Evolutionary conservation across 306 rosid species (phyloP).

Genomic region (Fragaria nilgerrensis): DNA sequence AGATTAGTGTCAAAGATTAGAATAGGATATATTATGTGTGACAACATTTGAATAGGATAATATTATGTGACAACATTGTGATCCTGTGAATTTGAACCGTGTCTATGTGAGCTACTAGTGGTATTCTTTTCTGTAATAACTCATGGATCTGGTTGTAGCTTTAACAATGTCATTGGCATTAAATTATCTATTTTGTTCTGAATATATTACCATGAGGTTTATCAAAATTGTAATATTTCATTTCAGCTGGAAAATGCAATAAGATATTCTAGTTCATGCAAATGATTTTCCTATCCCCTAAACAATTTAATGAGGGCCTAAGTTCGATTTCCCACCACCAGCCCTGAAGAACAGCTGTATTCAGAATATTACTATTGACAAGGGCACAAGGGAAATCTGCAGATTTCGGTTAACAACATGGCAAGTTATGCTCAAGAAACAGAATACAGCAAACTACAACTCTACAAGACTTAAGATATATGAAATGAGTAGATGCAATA

Average conservation of each 20-base stretch:
- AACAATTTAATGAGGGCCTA: too few relatives aligned
- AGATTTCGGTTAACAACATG: too few relatives aligned
- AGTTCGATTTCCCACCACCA: too few relatives aligned
- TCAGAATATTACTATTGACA: too few relatives aligned
- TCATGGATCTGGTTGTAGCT: not conserved
- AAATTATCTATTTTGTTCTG: not conserved
- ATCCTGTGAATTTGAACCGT: not conserved
- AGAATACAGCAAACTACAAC: too few relatives aligned
- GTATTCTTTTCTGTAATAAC: not conserved
- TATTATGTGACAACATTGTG: not conserved
- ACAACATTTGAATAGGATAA: not conserved
- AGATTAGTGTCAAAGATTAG: not conserved
- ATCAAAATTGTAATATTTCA: not conserved
- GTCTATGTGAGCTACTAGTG: not conserved
- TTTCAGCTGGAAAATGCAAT: not conserved
- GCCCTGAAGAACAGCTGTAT: too few relatives aligned
- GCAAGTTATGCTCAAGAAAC: too few relatives aligned
- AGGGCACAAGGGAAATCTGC: too few relatives aligned
- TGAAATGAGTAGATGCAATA: too few relatives aligned
- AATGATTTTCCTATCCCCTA: too few relatives aligned
- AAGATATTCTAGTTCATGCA: not conserved
- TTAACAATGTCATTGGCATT: not conserved
- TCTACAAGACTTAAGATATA: too few relatives aligned
- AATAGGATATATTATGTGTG: not conserved
- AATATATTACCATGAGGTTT: not conserved